Conservation (phyloP, 805 yeast species). For the Ogataea pignaliae region DNA sequence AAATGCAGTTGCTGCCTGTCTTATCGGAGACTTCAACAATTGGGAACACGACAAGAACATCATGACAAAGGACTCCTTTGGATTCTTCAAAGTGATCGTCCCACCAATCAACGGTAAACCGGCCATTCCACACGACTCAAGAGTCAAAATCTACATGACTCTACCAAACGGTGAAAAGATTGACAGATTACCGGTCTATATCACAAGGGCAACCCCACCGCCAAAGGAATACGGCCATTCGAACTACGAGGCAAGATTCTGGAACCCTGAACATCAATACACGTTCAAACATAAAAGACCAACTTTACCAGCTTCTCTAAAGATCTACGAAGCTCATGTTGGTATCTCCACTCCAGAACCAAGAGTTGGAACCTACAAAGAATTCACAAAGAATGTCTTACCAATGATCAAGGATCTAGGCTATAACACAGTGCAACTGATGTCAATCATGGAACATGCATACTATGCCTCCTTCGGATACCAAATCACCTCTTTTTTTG, state of each 20-base stretch:
- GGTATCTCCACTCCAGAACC: constrained; percentile 94
- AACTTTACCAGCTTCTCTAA: constrained; percentile 44
- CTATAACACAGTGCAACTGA: constrained; percentile 87
- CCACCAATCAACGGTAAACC: constrained; percentile 50
- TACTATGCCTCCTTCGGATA: constrained; percentile 98
- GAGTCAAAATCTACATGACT: constrained; percentile 65
- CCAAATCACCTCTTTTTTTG: constrained; percentile 90
- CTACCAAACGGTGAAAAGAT: constrained; percentile 64
- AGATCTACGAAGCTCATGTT: constrained; percentile 91
- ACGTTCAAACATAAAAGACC: constrained; percentile 66
- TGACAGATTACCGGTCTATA: constrained; percentile 89
- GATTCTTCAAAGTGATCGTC: constrained; percentile 62
- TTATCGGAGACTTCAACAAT: constrained; percentile 89
- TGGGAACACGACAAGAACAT: constrained; percentile 64
- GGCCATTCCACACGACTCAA: constrained; percentile 78
- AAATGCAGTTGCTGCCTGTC: constrained; percentile 65
- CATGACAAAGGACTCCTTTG: constrained; percentile 60
- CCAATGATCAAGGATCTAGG: constrained; percentile 86
- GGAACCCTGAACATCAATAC: constrained; percentile 72
- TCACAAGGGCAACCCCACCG: constrained; percentile 74
- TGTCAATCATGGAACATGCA: constrained; percentile 99
- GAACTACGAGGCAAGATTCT: constrained; percentile 82
- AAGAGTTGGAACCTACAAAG: constrained; percentile 75
- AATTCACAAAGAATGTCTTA: constrained; percentile 72
- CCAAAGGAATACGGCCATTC: constrained; percentile 41